Evolutionary conservation across 2,329 filamentous ascomycete species (phyloP), one percentile per base, ranked within the genome.

Genomic region (Penicillium sp.): DNA sequence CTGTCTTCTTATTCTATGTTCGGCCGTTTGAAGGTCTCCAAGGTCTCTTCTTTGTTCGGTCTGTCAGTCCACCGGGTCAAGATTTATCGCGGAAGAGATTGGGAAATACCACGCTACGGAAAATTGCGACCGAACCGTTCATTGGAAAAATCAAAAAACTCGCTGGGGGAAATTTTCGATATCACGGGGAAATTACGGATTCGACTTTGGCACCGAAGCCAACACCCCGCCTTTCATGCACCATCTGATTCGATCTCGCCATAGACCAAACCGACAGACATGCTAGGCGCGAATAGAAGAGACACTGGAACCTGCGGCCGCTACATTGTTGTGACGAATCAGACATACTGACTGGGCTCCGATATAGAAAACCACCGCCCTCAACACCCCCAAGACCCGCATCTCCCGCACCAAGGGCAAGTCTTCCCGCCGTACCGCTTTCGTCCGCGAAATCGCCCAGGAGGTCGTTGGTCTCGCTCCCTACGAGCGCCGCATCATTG

Each of bases 401-500:
- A 84, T 92, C 72, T 90, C 87, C 74, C 83, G 88, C 70, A 92
- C 87, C 82, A 97, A 97, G 86, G 94, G 94, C 70, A 90, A 94
- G 81, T 83, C 96, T 75, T 95, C 90, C 83, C 96, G 96, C 88
- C 88, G 92, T 74, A 97, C 94, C 70, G 87, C 89, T 71, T 97
- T 99, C 81, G 93, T 97, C 70, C 86, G 94, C 71, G 92, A 97
- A 76, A 88, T 99, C 76, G 91, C 96, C 79, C 96, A 95, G 85
- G 94, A 99, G 84, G 94, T 97, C 78, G 87, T 92, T 79, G 94
- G 90, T 75, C 89, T 94, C 70, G 90, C 90, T 70, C 90, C 90
- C 74, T 94, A 99, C 79, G 94, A 99, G 88, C 93, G 94, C 80
- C 91, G 94, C 76, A 90, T 99, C 71, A 96, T 99, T 77, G 94